Evolutionary conservation across 331 rosid genomes (phyloP).

Genomic region (Pyrus hybrid): DNA sequence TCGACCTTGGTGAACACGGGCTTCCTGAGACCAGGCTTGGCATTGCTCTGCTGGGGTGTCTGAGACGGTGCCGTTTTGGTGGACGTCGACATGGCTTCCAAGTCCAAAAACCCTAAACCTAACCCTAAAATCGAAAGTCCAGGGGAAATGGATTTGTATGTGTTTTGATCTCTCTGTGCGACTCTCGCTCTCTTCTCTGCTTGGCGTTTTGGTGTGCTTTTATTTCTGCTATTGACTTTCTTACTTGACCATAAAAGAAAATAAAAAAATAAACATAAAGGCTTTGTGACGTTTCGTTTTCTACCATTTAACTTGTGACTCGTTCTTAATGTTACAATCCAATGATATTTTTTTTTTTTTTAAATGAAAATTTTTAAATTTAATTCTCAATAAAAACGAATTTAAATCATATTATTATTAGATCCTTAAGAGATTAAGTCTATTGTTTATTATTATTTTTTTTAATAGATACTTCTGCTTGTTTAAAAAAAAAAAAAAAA

Average conservation of each 20-base stretch:
- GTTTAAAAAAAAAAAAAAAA: no score
- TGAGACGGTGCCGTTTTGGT: neutral
- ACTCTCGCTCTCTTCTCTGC: neutral
- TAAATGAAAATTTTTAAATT: no score
- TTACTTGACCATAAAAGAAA: no score
- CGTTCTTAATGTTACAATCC: fast-evolving
- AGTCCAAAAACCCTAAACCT: neutral
- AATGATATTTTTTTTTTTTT: no score
- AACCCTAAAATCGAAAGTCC: constrained; percentile 16
- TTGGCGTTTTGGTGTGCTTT: neutral
- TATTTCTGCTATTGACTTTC: neutral
- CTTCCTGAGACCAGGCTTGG: constrained; percentile 48
- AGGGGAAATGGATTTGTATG: neutral
- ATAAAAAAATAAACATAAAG: no score
- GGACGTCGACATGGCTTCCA: constrained; percentile 16
- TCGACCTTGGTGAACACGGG: constrained; percentile 71
- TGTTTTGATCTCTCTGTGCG: neutral
- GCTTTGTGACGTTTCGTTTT: neutral
- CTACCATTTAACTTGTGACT: neutral
- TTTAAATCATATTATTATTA: fast-evolving
- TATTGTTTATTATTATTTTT: no score
- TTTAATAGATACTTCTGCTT: no score
- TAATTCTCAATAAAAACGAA: fast-evolving
- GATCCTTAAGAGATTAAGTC: fast-evolving
- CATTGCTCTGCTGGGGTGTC: constrained; percentile 29